These are phyloP conservation scores for Boletus bicolor DNA, from an alignment of 768 basidiomycete genomes.

Conservation along the genomic window DNA sequence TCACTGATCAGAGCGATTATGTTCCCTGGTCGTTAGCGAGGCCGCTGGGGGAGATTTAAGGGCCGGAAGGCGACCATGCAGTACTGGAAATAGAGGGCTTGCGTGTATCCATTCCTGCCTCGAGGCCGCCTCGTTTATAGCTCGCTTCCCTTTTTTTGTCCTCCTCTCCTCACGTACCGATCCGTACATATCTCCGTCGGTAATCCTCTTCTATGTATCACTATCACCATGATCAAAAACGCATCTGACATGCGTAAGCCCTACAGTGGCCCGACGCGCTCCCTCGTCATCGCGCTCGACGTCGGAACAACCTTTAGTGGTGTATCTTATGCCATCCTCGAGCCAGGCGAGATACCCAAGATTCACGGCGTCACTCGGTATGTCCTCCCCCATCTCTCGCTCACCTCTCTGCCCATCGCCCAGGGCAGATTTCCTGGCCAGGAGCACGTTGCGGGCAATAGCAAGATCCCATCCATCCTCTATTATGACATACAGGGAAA, in stretches of 20 bases:
- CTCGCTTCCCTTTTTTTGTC: slow-evolving; percentile 3
- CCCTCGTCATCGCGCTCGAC: slow-evolving; percentile 76
- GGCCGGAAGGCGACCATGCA: background rate
- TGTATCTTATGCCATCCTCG: slow-evolving; percentile 79
- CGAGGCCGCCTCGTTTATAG: slow-evolving; percentile 9
- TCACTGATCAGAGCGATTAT: slow-evolving; percentile 29
- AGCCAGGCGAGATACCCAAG: slow-evolving; percentile 77
- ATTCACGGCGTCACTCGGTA: slow-evolving; percentile 80
- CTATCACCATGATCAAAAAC: slow-evolving; percentile 42
- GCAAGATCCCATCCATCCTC: slow-evolving; percentile 77
- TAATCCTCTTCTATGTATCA: background rate
- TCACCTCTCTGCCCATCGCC: slow-evolving; percentile 11
- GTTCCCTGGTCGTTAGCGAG: slow-evolving; percentile 1
- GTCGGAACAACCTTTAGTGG: slow-evolving; percentile 83
- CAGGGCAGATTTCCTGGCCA: slow-evolving; percentile 70
- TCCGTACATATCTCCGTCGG: background rate
- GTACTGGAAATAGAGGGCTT: slow-evolving; percentile 10
- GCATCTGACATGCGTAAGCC: slow-evolving; percentile 69
- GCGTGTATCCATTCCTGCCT: slow-evolving; percentile 17
- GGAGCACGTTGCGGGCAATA: slow-evolving; percentile 82
- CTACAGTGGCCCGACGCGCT: slow-evolving; percentile 58
- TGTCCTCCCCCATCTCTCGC: slow-evolving; percentile 9
- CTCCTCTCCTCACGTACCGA: background rate
- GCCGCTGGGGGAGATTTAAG: slow-evolving; percentile 6
- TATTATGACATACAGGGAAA: slow-evolving; percentile 66